Evolutionary conservation across 2,329 filamentous ascomycete genomes (phyloP), one percentile per base, ranked within the genome.

Genomic region (Fusarium nygamai): DNA sequence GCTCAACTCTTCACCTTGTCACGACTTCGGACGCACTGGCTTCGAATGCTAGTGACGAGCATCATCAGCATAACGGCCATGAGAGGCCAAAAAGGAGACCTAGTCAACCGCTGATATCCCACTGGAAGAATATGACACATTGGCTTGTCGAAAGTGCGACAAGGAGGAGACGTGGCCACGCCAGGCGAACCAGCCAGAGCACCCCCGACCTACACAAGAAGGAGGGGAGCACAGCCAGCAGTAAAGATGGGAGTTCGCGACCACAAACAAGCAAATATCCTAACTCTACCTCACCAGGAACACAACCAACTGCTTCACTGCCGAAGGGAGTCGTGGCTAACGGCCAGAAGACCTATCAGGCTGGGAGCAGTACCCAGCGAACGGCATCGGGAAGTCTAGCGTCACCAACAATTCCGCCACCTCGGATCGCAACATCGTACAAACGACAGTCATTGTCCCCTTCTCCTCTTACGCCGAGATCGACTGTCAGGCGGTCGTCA

Each of bases 1-100:
- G 94, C 48, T 98, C 95, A 75, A 96, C 94, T 72, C 88, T 98
- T 38, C 94, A 98, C 80, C 89, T 97, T 9, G 94, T 97, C 44
- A 93, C 93, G 16, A 91, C 90, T 0, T 86, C 86, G 12, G 88
- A 90, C 24, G 85, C 85, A 3, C 73, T 90, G 22, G 82, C 82
- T 27, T 73, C 81, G n/a, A 81, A 80, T 61, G 73, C 75, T 34
- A 76, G 60, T 39, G 74, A 67, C 43, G 75, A 83, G 70, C 69
- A 78, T 33, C 77, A 80, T 63, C 77, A 79, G 61, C 76, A 81
- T 62, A 76, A 69, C 31, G 81, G 63, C 16, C 73, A 80, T 13
- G 85, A 85, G 60, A 90, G 89, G 75, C 82, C 87, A 29, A 86
- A 86, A 69, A 89, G 88, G 78, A 88, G 88, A 78, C 87, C 88